Percentiles rank a stretch among this genome's conserved stretches.
Conservation (phyloP, 2,329 filamentous ascomycete species). For the Cladosporium cucumerinum region DNA sequence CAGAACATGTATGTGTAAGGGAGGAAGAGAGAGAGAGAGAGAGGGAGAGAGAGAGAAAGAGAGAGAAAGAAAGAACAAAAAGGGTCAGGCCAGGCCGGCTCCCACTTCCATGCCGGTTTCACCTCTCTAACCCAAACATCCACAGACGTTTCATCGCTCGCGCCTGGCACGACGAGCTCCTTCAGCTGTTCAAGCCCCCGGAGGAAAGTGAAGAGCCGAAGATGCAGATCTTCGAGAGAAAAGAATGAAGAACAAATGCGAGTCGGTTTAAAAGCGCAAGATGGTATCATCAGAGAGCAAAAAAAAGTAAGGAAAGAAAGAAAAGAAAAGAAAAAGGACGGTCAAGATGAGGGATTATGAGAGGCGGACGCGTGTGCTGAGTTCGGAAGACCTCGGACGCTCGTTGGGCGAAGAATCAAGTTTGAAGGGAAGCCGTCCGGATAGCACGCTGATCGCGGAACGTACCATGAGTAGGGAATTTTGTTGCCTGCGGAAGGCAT, state of each 20-base stretch:
- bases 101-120: neutral
- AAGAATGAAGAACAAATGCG: neutral
- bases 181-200: neutral
- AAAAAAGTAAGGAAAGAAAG: neutral
- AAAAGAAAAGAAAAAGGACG: neutral
- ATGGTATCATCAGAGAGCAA: slow-evolving; percentile 9
- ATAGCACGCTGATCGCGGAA: neutral
- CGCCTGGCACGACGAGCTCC: neutral
- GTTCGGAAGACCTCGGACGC: neutral
- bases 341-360: neutral
- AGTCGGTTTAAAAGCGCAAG: neutral
- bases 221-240: neutral
- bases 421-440: neutral
- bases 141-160: neutral
- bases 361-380: neutral
- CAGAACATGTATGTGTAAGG: neutral
- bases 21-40: too few relatives aligned
- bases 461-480: neutral
- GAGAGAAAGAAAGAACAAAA: neutral
- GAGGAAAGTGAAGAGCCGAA: neutral
- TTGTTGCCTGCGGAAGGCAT: neutral
- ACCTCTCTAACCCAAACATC: neutral
- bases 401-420: neutral
- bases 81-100: too few relatives aligned
- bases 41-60: too few relatives aligned